Evolutionary conservation across 2,329 filamentous ascomycete species (phyloP).

Genomic region (Alternaria triticimaculans): DNA sequence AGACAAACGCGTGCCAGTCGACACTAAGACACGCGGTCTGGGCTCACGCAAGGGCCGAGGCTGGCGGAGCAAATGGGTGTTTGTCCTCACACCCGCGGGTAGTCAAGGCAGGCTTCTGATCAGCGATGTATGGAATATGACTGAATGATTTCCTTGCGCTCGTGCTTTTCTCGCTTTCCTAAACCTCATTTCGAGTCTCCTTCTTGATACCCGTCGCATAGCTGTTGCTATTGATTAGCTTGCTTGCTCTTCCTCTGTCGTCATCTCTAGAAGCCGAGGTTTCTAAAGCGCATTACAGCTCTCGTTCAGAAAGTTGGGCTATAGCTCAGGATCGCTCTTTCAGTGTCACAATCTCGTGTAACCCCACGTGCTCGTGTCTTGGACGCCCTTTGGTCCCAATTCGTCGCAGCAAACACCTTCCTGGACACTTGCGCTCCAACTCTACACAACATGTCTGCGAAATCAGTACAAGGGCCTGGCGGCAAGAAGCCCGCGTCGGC

Average conservation of each 20-base stretch:
- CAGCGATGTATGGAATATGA: constrained; percentile 26
- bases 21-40: constrained; percentile 23
- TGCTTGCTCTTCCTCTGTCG: constrained; percentile 25
- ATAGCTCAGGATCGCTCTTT: neutral
- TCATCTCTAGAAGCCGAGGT: constrained; percentile 3
- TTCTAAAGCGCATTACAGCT: neutral
- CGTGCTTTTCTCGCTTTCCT: constrained; percentile 12
- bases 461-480: constrained; percentile 61
- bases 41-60: constrained; percentile 45
- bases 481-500: constrained; percentile 82
- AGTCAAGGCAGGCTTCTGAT: constrained; percentile 15
- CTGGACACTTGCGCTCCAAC: neutral
- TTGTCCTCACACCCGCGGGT: constrained; percentile 45
- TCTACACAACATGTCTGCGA: constrained; percentile 62
- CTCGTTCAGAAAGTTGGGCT: neutral
- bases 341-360: neutral
- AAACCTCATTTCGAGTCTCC: constrained; percentile 4
- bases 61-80: constrained; percentile 32
- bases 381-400: neutral
- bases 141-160: constrained; percentile 25
- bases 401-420: neutral
- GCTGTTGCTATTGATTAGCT: constrained; percentile 1
- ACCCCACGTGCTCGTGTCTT: neutral
- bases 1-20: constrained; percentile 27
- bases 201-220: constrained; percentile 7